These are phyloP conservation scores for Chalaropsis thielavioides DNA, from an alignment of 2,329 filamentous ascomycete genomes.

Conservation along the genomic window DNA sequence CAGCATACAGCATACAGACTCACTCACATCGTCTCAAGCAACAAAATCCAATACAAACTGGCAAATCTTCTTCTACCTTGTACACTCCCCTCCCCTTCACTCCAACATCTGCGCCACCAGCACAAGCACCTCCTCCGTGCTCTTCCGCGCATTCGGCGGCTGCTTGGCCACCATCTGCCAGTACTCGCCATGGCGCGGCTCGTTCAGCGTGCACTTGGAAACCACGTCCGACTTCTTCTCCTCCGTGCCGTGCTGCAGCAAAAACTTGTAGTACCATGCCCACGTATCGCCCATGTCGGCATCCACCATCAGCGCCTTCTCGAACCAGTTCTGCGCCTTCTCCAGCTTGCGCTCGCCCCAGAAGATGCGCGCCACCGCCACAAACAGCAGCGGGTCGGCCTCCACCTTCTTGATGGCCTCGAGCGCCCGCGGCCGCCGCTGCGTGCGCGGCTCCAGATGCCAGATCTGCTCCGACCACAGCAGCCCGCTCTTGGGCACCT, in stretches of 20 bases:
- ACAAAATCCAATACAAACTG: no score
- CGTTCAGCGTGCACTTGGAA: conserved; percentile 63
- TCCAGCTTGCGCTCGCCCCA: conserved; percentile 87
- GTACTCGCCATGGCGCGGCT: conserved; percentile 82
- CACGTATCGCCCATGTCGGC: conserved; percentile 81
- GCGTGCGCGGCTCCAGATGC: conserved; percentile 80
- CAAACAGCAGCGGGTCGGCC: conserved; percentile 76
- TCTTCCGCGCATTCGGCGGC: conserved; percentile 61
- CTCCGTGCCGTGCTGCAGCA: conserved; percentile 80
- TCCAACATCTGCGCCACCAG: conserved; percentile 47
- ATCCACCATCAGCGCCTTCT: conserved; percentile 82
- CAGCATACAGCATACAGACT: no score
- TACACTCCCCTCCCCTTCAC: neutral
- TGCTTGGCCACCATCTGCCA: conserved; percentile 83
- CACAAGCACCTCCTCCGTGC: conserved; percentile 68
- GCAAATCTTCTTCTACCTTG: neutral
- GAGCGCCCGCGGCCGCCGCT: conserved; percentile 77
- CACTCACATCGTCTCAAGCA: no score
- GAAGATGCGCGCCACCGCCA: conserved; percentile 87
- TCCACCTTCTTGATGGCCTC: conserved; percentile 97
- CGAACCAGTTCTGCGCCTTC: conserved; percentile 93
- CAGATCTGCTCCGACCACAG: conserved; percentile 93
- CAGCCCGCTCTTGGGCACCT: conserved; percentile 73
- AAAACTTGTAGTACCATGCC: conserved; percentile 96
- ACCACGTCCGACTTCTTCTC: conserved; percentile 83